These are phyloP conservation scores for Phlegmacium glaucopus DNA, from an alignment of 768 basidiomycete genomes.

Conservation along the genomic window DNA sequence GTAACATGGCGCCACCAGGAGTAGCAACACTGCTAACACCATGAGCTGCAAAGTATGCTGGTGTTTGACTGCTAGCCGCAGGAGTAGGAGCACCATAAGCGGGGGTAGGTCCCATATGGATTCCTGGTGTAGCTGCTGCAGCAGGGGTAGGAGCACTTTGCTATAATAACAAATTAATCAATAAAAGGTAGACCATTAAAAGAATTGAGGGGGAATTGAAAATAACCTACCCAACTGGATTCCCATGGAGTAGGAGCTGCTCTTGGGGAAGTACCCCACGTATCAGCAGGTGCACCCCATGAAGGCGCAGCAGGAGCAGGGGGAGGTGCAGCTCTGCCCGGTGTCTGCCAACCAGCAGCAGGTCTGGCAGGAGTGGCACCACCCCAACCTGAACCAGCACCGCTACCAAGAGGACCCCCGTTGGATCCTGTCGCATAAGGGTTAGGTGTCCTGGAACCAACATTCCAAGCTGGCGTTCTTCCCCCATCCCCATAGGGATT, in stretches of 20 bases:
- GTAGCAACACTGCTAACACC: constrained; percentile 28
- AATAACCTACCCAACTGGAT: constrained; percentile 24
- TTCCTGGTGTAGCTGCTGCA: constrained; percentile 41
- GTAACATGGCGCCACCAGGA: constrained; percentile 23
- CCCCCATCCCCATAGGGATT: constrained; percentile 62
- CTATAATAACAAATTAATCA: not conserved
- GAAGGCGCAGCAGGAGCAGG: constrained; percentile 8
- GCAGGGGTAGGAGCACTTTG: constrained; percentile 54
- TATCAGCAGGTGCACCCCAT: constrained; percentile 29
- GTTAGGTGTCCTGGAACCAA: constrained; percentile 65
- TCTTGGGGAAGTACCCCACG: constrained; percentile 15
- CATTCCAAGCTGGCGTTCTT: constrained; percentile 68
- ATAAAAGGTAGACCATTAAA: constrained; percentile 1
- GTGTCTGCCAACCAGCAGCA: constrained; percentile 21
- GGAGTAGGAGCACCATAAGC: constrained; percentile 35
- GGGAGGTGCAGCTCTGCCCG: constrained; percentile 9
- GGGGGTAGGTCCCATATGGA: constrained; percentile 32
- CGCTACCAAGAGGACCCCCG: constrained; percentile 27
- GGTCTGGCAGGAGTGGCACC: constrained; percentile 43
- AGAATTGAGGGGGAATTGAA: not conserved
- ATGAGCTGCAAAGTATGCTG: constrained; percentile 19
- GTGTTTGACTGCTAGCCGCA: constrained; percentile 28
- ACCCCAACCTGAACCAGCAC: constrained; percentile 34
- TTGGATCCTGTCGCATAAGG: constrained; percentile 55
- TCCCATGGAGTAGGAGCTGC: constrained; percentile 7